phyloP scores from a whole-genome alignment of 2,329 filamentous ascomycete species.

The Kalaharituber pfeilii region DNA sequence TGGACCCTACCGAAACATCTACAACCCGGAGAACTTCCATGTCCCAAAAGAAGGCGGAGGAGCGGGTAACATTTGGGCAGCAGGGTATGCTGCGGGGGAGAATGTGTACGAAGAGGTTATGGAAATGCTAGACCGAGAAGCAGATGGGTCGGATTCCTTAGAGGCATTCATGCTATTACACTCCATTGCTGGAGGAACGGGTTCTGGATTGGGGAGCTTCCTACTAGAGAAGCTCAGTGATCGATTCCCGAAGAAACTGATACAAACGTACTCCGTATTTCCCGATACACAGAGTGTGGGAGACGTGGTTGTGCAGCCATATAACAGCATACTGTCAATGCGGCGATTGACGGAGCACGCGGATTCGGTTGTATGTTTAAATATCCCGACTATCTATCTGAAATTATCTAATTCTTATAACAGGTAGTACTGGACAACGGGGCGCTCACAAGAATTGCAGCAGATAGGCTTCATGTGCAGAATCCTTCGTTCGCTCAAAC shows the following conservation, averaged over 20 bases:
- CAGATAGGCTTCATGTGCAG: constrained; percentile 84
- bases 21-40: constrained; percentile 99
- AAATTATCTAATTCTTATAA: background rate
- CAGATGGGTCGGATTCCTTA: constrained; percentile 90
- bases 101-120: constrained; percentile 89
- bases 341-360: constrained; percentile 84
- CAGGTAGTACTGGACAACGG: constrained; percentile 84
- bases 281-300: constrained; percentile 74
- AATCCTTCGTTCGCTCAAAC: constrained; percentile 94
- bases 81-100: constrained; percentile 86
- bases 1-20: constrained; percentile 92
- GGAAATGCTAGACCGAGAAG: constrained; percentile 98
- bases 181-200: constrained; percentile 92
- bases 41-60: constrained; percentile 85
- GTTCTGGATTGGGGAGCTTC: constrained; percentile 88
- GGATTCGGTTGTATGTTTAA: constrained; percentile 60
- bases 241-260: constrained; percentile 94
- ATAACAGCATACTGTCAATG: constrained; percentile 91
- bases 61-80: constrained; percentile 95
- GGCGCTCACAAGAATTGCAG: constrained; percentile 79
- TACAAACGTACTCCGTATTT: constrained; percentile 97
- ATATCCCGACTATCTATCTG: background rate
- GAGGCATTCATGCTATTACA: constrained; percentile 98
- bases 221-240: constrained; percentile 91
- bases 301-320: constrained; percentile 93